These are phyloP conservation scores for Chaetoscypha palmicola DNA, from an alignment of 2,329 filamentous ascomycete species.

Conservation along the genomic window DNA sequence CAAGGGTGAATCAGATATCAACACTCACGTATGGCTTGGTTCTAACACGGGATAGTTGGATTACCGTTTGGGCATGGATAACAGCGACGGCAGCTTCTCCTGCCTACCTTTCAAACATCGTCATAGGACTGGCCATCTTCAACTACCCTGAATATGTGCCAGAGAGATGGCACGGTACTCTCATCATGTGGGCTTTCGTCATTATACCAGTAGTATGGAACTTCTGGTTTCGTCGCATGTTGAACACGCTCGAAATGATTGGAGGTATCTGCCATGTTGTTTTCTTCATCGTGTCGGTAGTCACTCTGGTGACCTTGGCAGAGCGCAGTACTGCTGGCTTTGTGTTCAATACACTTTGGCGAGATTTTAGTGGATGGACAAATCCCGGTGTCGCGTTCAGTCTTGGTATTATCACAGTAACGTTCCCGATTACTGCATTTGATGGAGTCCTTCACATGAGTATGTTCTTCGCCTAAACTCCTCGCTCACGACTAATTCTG, in stretches of 20 bases:
- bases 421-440: conserved; percentile 24
- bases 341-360: conserved; percentile 27
- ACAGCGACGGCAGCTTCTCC: conserved; percentile 10
- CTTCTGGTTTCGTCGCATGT: conserved; percentile 31
- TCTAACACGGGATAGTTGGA: conserved; percentile 2
- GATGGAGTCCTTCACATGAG: conserved; percentile 31
- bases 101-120: conserved; percentile 9
- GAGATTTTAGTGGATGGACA: conserved; percentile 25
- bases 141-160: conserved; percentile 32
- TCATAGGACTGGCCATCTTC: conserved; percentile 8
- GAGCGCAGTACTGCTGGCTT: conserved; percentile 13
- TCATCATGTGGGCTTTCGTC: conserved; percentile 36
- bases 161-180: conserved; percentile 35
- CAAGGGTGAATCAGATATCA: conserved; percentile 3
- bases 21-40: not conserved
- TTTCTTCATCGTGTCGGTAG: conserved; percentile 37
- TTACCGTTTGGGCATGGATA: conserved; percentile 9
- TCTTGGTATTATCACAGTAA: conserved; percentile 31
- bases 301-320: conserved; percentile 30
- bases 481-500: not conserved
- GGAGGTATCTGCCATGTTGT: conserved; percentile 37
- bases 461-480: conserved; percentile 9
- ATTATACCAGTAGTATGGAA: conserved; percentile 36
- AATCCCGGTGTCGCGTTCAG: conserved; percentile 29
- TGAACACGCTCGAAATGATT: conserved; percentile 37